These are phyloP conservation scores for Cladophialophora chaetospira DNA, from an alignment of 2,329 filamentous ascomycete genomes.

Conservation along the genomic window DNA sequence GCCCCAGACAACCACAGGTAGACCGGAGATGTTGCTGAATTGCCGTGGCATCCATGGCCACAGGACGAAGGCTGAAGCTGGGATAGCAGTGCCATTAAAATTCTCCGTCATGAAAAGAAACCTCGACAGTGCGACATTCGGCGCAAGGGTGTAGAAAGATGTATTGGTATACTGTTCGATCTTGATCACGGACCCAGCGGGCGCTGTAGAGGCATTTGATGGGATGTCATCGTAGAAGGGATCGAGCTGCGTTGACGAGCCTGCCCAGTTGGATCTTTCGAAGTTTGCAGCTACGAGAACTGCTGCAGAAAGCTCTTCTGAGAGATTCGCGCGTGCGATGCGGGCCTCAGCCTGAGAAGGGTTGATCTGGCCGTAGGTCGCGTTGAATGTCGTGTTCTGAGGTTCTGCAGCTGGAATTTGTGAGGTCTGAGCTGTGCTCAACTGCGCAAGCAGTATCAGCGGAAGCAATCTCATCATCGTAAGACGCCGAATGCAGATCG, in stretches of 20 bases:
- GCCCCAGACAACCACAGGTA: constrained; percentile 46
- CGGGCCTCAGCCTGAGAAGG: not conserved
- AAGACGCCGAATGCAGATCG: too few relatives aligned
- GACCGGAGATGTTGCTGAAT: constrained; percentile 13
- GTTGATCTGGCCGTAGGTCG: constrained; percentile 7
- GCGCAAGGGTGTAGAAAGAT: constrained; percentile 44
- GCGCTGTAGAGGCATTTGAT: constrained; percentile 21
- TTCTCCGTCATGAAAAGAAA: constrained; percentile 52
- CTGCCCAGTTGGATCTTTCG: constrained; percentile 26
- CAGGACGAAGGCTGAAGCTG: constrained; percentile 53
- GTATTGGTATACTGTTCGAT: constrained; percentile 46
- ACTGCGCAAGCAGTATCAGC: too few relatives aligned
- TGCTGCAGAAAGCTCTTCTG: constrained; percentile 2
- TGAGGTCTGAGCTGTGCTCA: not conserved
- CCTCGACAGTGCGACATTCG: constrained; percentile 49
- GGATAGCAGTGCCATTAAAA: constrained; percentile 49
- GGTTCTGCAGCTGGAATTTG: not conserved
- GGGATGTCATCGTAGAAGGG: constrained; percentile 44
- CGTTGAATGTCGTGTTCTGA: constrained; percentile 16
- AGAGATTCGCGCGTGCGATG: not conserved
- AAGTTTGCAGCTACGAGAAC: constrained; percentile 22
- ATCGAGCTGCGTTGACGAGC: constrained; percentile 34
- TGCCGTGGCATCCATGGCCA: constrained; percentile 48
- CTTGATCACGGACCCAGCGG: constrained; percentile 45
- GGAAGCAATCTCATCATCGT: too few relatives aligned